Evolutionary conservation across 164 flowering plant genomes (phyloP).

Genomic region (Vitis rupestris): DNA sequence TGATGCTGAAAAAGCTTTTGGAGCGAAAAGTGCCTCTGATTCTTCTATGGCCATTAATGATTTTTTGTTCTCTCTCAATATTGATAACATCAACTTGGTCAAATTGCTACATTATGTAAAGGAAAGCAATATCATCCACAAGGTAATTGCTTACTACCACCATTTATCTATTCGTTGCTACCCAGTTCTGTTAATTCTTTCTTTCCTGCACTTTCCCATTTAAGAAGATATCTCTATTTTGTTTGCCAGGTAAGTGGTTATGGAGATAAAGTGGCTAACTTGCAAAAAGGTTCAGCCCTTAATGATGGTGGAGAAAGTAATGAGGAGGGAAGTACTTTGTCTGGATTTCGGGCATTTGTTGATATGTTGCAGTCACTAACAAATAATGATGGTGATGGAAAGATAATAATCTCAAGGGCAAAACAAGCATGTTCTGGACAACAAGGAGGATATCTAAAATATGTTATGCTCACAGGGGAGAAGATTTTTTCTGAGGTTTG

Average conservation of each 20-base stretch:
- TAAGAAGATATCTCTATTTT: conserved; percentile 1
- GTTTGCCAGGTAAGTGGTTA: conserved; percentile 76
- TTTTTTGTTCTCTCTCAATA: conserved; percentile 75
- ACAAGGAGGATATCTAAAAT: conserved; percentile 69
- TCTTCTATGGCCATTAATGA: conserved; percentile 82
- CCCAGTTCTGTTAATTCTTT: neutral
- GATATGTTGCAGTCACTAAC: conserved; percentile 67
- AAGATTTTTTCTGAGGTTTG: conserved; percentile 91
- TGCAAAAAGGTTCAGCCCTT: conserved; percentile 24
- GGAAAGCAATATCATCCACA: conserved; percentile 87
- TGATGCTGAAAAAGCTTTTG: conserved; percentile 21
- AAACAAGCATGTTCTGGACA: conserved; percentile 27
- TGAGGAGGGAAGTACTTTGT: conserved; percentile 56
- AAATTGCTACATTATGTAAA: conserved; percentile 68
- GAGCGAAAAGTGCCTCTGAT: conserved; percentile 22
- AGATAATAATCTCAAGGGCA: conserved; percentile 68
- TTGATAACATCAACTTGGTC: conserved; percentile 92
- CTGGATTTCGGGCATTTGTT: conserved; percentile 71
- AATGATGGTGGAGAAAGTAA: conserved; percentile 23
- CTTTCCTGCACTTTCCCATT: neutral
- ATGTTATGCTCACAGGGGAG: conserved; percentile 94
- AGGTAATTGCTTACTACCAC: conserved; percentile 48
- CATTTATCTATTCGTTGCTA: neutral
- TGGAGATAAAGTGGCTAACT: conserved; percentile 51
- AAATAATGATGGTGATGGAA: conserved; percentile 83